Evolutionary conservation across 352 stramenopile species (phyloP).

Genomic region (Saprolegnia parasitica): DNA sequence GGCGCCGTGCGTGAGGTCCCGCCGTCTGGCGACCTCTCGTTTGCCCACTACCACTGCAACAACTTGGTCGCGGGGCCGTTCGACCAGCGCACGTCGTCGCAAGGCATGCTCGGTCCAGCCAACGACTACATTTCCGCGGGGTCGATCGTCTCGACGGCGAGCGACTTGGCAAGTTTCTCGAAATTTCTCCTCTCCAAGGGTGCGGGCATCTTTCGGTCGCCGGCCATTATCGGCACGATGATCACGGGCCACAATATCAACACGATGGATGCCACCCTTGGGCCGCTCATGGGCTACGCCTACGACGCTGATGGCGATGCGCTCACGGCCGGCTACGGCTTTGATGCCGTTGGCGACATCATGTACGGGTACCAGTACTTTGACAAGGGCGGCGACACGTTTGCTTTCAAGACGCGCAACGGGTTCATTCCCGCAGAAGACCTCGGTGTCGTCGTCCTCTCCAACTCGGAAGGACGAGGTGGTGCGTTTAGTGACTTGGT

Average conservation of each 20-base stretch:
- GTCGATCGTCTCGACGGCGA: constrained; percentile 47
- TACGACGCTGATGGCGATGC: constrained; percentile 44
- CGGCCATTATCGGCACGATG: constrained; percentile 46
- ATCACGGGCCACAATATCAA: constrained; percentile 42
- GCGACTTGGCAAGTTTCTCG: constrained; percentile 50
- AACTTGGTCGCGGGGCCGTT: constrained; percentile 45
- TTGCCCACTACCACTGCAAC: constrained; percentile 49
- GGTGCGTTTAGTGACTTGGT: constrained; percentile 24
- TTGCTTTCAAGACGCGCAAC: constrained; percentile 49
- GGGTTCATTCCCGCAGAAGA: constrained; percentile 44
- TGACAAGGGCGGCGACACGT: constrained; percentile 60
- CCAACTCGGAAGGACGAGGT: constrained; percentile 35
- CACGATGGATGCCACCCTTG: background rate
- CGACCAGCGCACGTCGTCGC: constrained; percentile 31
- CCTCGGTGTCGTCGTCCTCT: constrained; percentile 57
- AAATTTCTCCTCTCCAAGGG: constrained; percentile 58
- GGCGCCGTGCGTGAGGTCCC: constrained; percentile 33
- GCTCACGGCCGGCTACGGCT: constrained; percentile 48
- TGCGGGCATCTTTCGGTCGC: constrained; percentile 35
- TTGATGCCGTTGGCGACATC: constrained; percentile 49
- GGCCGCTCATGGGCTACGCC: constrained; percentile 39
- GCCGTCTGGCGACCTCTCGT: constrained; percentile 34
- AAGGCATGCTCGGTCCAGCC: background rate
- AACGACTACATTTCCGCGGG: constrained; percentile 36
- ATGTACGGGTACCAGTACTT: constrained; percentile 60